Evolutionary conservation across 352 stramenopile genomes (phyloP), one percentile per base, ranked within the genome.

Genomic region (Phytophthora pini): DNA sequence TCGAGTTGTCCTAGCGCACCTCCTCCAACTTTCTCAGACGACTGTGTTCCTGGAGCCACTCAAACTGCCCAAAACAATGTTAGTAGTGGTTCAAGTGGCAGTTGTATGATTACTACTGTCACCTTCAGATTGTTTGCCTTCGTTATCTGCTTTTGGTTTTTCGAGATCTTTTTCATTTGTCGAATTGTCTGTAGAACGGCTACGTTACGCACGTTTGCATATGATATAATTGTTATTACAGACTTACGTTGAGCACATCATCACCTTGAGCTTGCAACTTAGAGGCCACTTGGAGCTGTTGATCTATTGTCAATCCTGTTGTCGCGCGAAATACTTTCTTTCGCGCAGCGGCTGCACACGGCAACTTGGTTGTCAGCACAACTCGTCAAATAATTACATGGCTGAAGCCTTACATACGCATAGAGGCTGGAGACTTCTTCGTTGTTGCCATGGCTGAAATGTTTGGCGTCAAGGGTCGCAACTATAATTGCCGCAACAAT

Each of bases 301-400:
- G 71, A 6, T 88, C 65, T 10, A 94, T 66, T 17, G 83, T 82
- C 31, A 91, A 58, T 17, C 83, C 83, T 43, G 78, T 70, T 4
- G 82, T 90, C n/a, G 83, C 76, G 6, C 78, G 80, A 55, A 94
- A 94, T 20, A 90, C 40, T 15, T 84, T 81, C 56, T 90, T 91
- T 32, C 79, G 77, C 20, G 48, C 40, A 43, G 44, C 61, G 3
- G 31, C 31, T 36, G 10, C 9, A 36, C 2, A 36, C 8, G 4
- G 31, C 31, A 36, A 36, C 8, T 8, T 13, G 31, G 11, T 36
- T 8, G 20, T 60, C 22, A 64, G 40, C 50, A 43, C 7, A 49
- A 26, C 15, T 17, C n/a, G 11, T 5, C 9, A 15, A 34, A 11
- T 17, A n/a, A 13, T 38, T 3, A 20, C 10, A 52, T 2, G 4